A percentile compares a stretch with the other conserved stretches of the same genome.
These are phyloP conservation scores for Sophora flavescens DNA, from an alignment of 306 rosid genomes.

Conservation along the genomic window DNA sequence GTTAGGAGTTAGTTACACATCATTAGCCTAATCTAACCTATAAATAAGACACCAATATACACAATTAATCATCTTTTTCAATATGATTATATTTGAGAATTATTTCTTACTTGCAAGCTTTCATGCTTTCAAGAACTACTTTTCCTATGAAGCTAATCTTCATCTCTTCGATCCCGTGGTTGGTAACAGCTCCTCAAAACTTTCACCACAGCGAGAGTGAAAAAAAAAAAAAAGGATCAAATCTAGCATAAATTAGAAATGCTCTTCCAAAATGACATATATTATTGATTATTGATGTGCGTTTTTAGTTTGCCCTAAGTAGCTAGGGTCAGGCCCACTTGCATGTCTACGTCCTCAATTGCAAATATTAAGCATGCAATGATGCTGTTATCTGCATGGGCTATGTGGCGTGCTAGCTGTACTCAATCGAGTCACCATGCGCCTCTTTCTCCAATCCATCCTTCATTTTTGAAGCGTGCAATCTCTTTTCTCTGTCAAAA, in stretches of 20 bases:
- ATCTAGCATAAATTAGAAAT: not conserved
- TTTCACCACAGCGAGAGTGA: too few relatives aligned
- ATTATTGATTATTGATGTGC: conserved; percentile 39
- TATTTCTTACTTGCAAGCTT: too few relatives aligned
- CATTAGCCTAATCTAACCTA: too few relatives aligned
- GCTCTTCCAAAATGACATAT: conserved; percentile 26
- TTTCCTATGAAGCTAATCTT: too few relatives aligned
- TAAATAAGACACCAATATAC: too few relatives aligned
- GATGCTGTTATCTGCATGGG: conserved; percentile 63
- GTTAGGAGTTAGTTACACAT: too few relatives aligned
- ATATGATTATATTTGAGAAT: too few relatives aligned
- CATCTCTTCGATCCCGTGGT: too few relatives aligned
- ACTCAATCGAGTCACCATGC: conserved; percentile 47
- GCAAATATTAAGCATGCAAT: conserved; percentile 44
- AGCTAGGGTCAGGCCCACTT: conserved; percentile 38
- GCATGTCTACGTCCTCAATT: conserved; percentile 26
- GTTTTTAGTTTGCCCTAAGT: conserved; percentile 39
- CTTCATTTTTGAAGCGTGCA: not conserved
- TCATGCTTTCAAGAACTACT: too few relatives aligned
- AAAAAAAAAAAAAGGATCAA: too few relatives aligned
- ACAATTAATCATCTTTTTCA: too few relatives aligned
- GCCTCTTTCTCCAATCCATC: not conserved
- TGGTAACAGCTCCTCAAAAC: too few relatives aligned
- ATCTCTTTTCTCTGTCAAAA: not conserved
- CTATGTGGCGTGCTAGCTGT: conserved; percentile 58